Evolutionary conservation across 495 filamentous ascomycete genomes (phyloP).

Genomic region (Aspergillus nidulans): DNA sequence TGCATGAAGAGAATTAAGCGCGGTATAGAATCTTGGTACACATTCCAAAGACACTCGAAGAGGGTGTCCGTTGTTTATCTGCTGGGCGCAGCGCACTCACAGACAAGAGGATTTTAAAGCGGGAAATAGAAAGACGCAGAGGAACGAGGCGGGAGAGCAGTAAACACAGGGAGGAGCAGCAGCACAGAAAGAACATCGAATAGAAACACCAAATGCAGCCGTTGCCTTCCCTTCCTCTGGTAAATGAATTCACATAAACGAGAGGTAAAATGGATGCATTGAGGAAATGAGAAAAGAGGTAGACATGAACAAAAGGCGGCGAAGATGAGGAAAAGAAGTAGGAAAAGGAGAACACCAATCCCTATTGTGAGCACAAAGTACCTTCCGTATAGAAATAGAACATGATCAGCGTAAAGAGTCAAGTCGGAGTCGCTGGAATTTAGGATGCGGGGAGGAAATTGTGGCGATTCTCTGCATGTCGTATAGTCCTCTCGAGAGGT

Average conservation of each 20-base stretch:
- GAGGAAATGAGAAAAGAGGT: slow-evolving; percentile 13
- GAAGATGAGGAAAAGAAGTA: slow-evolving; percentile 18
- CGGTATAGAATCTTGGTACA: slow-evolving; percentile 11
- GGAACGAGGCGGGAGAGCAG: slow-evolving; percentile 8
- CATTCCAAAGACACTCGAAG: slow-evolving; percentile 23
- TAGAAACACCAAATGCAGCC: slow-evolving; percentile 27
- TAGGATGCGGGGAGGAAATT: slow-evolving; percentile 19
- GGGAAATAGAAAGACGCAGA: slow-evolving; percentile 19
- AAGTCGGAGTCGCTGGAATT: slow-evolving; percentile 20
- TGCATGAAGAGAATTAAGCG: background rate
- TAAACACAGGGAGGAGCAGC: slow-evolving; percentile 22
- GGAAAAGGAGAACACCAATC: slow-evolving; percentile 16
- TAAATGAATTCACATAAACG: slow-evolving; percentile 31
- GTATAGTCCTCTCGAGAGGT: slow-evolving; percentile 16
- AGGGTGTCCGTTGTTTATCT: slow-evolving; percentile 30
- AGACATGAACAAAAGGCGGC: slow-evolving; percentile 11
- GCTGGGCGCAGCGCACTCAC: slow-evolving; percentile 27
- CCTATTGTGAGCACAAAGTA: slow-evolving; percentile 19
- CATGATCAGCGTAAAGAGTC: slow-evolving; percentile 19
- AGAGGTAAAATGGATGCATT: slow-evolving; percentile 19
- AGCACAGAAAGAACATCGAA: slow-evolving; percentile 24
- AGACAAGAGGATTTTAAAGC: slow-evolving; percentile 24
- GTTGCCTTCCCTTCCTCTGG: slow-evolving; percentile 33
- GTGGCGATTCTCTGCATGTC: slow-evolving; percentile 20
- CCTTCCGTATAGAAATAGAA: slow-evolving; percentile 22